These are phyloP conservation scores for Aspergillus pseudonomiae DNA, from an alignment of 2,329 filamentous ascomycete species.

Conservation along the genomic window DNA sequence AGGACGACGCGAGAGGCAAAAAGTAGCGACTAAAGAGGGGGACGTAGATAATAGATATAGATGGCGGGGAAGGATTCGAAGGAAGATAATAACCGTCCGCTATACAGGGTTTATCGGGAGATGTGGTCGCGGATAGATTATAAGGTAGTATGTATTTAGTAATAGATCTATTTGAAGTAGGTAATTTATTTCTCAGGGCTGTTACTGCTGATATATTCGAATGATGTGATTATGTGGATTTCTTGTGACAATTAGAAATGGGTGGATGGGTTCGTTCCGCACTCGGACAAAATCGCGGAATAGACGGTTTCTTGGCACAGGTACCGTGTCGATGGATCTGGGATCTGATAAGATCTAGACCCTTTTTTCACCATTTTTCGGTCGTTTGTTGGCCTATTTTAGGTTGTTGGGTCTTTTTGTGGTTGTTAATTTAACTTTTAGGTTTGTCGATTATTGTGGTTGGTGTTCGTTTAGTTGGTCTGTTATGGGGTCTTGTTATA, in stretches of 20 bases:
- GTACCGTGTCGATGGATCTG: not conserved
- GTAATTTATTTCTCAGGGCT: not conserved
- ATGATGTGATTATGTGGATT: conserved; percentile 3
- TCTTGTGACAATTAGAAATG: conserved; percentile 1
- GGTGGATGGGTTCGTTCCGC: not conserved
- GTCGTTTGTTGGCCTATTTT: not conserved
- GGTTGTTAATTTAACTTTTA: not conserved
- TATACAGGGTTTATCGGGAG: not conserved
- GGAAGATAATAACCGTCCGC: no score
- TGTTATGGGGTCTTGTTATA: not conserved
- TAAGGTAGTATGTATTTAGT: not conserved
- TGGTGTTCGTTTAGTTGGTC: not conserved
- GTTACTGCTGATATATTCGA: not conserved
- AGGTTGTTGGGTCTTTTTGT: not conserved
- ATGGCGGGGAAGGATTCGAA: no score
- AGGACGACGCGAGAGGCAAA: not conserved
- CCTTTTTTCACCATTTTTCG: not conserved
- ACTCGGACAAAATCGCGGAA: not conserved
- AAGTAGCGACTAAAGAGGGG: not conserved
- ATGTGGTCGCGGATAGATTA: not conserved
- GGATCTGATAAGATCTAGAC: not conserved
- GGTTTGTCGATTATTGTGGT: not conserved
- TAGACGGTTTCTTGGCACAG: not conserved
- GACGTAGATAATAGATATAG: not conserved
- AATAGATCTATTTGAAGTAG: not conserved